Evolutionary conservation across 1,284 basidiomycete genomes (phyloP).

Genomic region (Cryptococcus sp.): DNA sequence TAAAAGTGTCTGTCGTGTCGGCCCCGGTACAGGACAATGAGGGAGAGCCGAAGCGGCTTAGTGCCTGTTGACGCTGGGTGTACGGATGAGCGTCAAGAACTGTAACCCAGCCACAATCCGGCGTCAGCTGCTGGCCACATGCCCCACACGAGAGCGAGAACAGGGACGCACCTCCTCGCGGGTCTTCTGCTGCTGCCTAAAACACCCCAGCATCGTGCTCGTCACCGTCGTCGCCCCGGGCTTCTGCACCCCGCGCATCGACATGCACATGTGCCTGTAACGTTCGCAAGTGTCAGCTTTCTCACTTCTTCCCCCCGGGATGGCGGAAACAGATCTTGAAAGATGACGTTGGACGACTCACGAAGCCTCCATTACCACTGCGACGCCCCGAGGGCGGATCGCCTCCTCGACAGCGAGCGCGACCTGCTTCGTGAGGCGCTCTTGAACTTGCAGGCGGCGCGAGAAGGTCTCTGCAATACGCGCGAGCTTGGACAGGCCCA

Average conservation of each 20-base stretch:
- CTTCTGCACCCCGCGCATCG: slow-evolving; percentile 99
- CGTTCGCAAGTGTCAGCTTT: not conserved
- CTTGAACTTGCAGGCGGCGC: slow-evolving; percentile 92
- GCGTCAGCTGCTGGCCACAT: not conserved
- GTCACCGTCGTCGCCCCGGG: slow-evolving; percentile 94
- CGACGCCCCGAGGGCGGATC: slow-evolving; percentile 94
- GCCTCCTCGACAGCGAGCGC: slow-evolving; percentile 96
- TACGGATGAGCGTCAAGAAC: slow-evolving; percentile 23
- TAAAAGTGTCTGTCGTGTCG: not conserved
- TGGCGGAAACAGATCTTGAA: not conserved
- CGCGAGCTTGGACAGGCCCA: slow-evolving; percentile 96
- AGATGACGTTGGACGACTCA: slow-evolving; percentile 52
- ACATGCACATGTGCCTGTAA: slow-evolving; percentile 94
- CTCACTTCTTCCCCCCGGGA: not conserved
- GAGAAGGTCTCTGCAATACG: slow-evolving; percentile 97
- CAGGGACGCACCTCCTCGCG: slow-evolving; percentile 69
- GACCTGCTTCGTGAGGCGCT: slow-evolving; percentile 95
- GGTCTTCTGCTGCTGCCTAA: slow-evolving; percentile 95
- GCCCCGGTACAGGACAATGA: not conserved
- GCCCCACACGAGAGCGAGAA: not conserved
- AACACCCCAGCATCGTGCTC: slow-evolving; percentile 98
- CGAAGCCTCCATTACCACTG: slow-evolving; percentile 98
- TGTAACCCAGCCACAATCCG: not conserved
- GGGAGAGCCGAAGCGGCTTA: not conserved
- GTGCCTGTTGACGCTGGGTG: slow-evolving; percentile 16